Conservation (phyloP, 306 rosid species). For the Parietaria judaica region DNA sequence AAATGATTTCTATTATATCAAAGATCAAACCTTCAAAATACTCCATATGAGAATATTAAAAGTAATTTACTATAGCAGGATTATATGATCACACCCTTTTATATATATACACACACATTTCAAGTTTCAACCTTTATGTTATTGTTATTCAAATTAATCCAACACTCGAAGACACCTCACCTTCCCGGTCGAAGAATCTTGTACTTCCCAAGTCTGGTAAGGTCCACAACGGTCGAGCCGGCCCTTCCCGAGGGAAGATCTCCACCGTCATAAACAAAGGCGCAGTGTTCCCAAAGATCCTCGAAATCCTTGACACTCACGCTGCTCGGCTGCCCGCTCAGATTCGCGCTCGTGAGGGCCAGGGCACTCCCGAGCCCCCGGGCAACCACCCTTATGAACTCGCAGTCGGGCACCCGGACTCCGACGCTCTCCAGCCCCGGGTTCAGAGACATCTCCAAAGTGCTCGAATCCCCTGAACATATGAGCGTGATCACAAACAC, state of each 20-base stretch:
- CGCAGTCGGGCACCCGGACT: constrained; percentile 80
- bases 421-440: constrained; percentile 84
- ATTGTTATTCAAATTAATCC: too few species aligned
- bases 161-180: constrained; percentile 22
- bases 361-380: constrained; percentile 64
- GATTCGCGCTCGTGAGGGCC: constrained; percentile 93
- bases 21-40: too few species aligned
- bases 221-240: constrained; percentile 85
- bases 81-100: too few species aligned
- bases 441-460: constrained; percentile 77
- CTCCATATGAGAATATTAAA: too few species aligned
- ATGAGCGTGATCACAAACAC: constrained; percentile 11
- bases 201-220: constrained; percentile 50
- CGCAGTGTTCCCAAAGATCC: constrained; percentile 78
- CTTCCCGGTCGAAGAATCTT: constrained; percentile 90
- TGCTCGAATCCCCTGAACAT: constrained; percentile 69
- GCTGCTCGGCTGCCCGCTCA: constrained; percentile 84
- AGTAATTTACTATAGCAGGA: too few species aligned
- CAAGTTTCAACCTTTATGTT: too few species aligned
- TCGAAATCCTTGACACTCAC: constrained; percentile 67
- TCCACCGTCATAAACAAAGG: constrained; percentile 72
- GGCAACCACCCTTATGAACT: constrained; percentile 69
- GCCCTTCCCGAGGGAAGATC: constrained; percentile 80
- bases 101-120: too few species aligned
- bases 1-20: too few species aligned